These are phyloP conservation scores for Fusarium sp. DNA, from an alignment of 2,329 filamentous ascomycete species.

Conservation along the genomic window DNA sequence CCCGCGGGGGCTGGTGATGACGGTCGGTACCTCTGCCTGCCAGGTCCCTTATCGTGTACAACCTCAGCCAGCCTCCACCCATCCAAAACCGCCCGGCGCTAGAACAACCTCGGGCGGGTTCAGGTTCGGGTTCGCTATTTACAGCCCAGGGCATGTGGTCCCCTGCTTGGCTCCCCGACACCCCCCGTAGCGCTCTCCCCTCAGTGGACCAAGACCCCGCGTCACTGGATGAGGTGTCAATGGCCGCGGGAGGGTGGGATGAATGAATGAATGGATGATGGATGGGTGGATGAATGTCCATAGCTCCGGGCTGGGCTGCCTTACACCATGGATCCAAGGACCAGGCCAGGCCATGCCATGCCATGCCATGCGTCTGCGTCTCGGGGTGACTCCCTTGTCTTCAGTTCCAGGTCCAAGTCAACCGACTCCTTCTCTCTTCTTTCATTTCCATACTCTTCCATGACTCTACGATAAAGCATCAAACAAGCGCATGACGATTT, in stretches of 20 bases:
- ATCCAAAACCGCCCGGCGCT: slow-evolving; percentile 19
- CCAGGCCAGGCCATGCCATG: slow-evolving; percentile 1
- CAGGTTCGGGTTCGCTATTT: slow-evolving; percentile 3
- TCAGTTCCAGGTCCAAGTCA: slow-evolving; percentile 20
- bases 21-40: slow-evolving; percentile 19
- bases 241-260: neutral
- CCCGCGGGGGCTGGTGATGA: neutral
- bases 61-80: slow-evolving; percentile 4
- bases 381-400: slow-evolving; percentile 26
- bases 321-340: slow-evolving; percentile 28
- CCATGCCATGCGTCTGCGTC: neutral
- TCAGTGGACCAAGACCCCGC: slow-evolving; percentile 26
- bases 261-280: neutral
- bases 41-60: slow-evolving; percentile 27
- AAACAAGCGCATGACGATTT: slow-evolving; percentile 40
- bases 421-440: slow-evolving; percentile 27
- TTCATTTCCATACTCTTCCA: slow-evolving; percentile 38
- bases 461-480: slow-evolving; percentile 44
- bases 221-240: slow-evolving; percentile 15
- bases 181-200: slow-evolving; percentile 12
- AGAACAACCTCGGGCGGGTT: slow-evolving; percentile 19
- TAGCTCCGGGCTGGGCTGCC: slow-evolving; percentile 14
- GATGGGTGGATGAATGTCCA: neutral
- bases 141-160: slow-evolving; percentile 30
- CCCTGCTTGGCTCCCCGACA: slow-evolving; percentile 16